Base-by-base conservation (phyloP, 306 rosid species). In the Acacia melanoxylon region DNA sequence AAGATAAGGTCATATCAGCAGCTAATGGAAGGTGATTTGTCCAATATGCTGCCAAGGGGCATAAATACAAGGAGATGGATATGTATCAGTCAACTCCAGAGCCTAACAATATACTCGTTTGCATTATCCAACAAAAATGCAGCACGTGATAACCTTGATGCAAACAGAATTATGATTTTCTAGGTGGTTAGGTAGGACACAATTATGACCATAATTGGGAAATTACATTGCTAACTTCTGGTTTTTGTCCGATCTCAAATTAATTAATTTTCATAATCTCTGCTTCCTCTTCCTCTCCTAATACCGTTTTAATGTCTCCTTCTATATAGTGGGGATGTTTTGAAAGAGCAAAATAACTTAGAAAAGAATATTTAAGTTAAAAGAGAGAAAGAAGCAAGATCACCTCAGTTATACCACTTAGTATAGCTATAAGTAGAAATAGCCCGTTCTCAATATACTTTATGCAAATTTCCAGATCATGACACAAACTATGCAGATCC, bases 381-480 rank as follows among this genome's bases (percentile, higher is more conserved):
- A 41, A 41, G 25, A 44, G 17, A 10, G 12, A 44, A 46, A 52
- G 41, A 80, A 37, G 63, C 45, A 69, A 37, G 29, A 54, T 76
- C 19, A 83, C 40, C 75, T 76, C 76, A 81, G 79, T 72, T 49
- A 77, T 70, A 82, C 75, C 82, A 69, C 72, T 83, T 73, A 82
- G 75, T 83, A 71, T 71, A 70, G 52, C 56, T 71, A 24, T 72
- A 61, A 85, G 84, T 77, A 59, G 75, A 82, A 87, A 66, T n/a
- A 68, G 70, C 83, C 61, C 58, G 72, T 81, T 79, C 74, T 76
- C 80, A 58, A 22, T 58, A 66, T 74, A 79, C 79, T 72, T 68
- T 49, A 27, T 78, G 58, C 66, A 15, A 22, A 20, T 56, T 63
- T 61, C 63, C 76, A 71, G 45, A 79, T 42, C 75, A 70, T 70